Conservation (phyloP, 345 rosid species). For the Noccaea bulbosa region DNA sequence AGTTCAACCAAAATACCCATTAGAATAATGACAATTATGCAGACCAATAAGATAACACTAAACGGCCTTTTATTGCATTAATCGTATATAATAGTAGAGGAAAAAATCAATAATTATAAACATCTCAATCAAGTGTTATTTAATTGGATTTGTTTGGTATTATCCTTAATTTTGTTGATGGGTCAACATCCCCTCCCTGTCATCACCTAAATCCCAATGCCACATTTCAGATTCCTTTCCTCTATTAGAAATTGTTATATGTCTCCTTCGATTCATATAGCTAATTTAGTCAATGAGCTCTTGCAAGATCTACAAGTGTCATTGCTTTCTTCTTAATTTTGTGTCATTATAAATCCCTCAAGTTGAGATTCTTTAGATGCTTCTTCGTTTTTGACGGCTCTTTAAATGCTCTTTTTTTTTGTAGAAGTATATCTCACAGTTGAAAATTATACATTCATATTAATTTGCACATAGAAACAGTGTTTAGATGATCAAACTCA, state of each 20-base stretch:
- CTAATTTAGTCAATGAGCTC: slow-evolving; percentile 35
- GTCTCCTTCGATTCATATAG: slow-evolving; percentile 31
- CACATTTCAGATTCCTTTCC: slow-evolving; percentile 77
- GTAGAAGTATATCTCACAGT: slow-evolving; percentile 10
- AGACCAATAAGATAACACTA: slow-evolving; percentile 40
- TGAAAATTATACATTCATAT: background rate
- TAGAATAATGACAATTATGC: slow-evolving; percentile 45
- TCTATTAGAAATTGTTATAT: slow-evolving; percentile 42
- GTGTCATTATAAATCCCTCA: slow-evolving; percentile 28
- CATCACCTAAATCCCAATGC: slow-evolving; percentile 94
- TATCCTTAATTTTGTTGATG: slow-evolving; percentile 83
- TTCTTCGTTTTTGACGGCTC: background rate
- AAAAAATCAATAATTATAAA: slow-evolving; percentile 25
- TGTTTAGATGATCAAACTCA: slow-evolving; percentile 13
- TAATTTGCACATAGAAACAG: background rate
- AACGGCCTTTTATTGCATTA: slow-evolving; percentile 33
- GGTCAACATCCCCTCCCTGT: slow-evolving; percentile 93
- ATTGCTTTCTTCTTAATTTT: slow-evolving; percentile 17
- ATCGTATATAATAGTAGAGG: slow-evolving; percentile 15
- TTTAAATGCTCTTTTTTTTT: background rate
- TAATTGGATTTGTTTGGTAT: slow-evolving; percentile 79
- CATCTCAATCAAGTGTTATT: slow-evolving; percentile 39
- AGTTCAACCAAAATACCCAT: slow-evolving; percentile 55
- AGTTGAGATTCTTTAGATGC: slow-evolving; percentile 6
- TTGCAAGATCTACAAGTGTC: slow-evolving; percentile 30